A percentile compares a stretch with the other conserved stretches of the same genome.
These are phyloP conservation scores for Nicotiana attenuata DNA, from an alignment of 257 asterid species.

Conservation along the genomic window DNA sequence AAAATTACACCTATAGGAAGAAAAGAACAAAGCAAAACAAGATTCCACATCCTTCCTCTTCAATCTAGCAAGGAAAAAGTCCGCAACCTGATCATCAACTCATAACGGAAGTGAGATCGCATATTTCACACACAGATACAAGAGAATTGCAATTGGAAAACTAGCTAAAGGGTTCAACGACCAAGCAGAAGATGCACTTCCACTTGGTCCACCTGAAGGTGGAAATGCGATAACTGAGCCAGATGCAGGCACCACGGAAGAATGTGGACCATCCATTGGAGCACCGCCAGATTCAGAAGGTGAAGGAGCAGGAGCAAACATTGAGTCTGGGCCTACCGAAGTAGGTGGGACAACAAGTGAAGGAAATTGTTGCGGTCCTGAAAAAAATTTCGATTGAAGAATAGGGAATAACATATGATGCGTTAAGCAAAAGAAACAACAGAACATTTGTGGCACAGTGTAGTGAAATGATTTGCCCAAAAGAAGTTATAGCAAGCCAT, in stretches of 20 bases:
- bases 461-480: not conserved
- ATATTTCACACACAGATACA: constrained; percentile 30
- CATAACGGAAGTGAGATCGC: constrained; percentile 5
- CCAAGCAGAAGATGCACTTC: constrained; percentile 49
- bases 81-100: not conserved
- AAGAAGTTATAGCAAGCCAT: not conserved
- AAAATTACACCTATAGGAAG: not conserved
- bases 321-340: constrained; percentile 36
- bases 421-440: not conserved
- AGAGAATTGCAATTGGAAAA: constrained; percentile 29
- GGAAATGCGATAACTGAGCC: constrained; percentile 48
- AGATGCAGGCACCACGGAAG: constrained; percentile 58
- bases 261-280: constrained; percentile 40
- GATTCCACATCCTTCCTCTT: not conserved
- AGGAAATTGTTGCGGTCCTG: constrained; percentile 86
- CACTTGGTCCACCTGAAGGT: constrained; percentile 73
- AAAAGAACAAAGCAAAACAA: not conserved
- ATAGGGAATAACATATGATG: not conserved
- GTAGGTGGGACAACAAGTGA: constrained; percentile 68
- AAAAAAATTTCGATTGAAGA: not conserved
- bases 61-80: not conserved
- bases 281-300: constrained; percentile 68
- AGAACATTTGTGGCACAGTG: not conserved
- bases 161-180: constrained; percentile 33
- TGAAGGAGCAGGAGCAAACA: constrained; percentile 79